Conservation (phyloP, 257 asterid genomes). For the Solanum etuberosum region DNA sequence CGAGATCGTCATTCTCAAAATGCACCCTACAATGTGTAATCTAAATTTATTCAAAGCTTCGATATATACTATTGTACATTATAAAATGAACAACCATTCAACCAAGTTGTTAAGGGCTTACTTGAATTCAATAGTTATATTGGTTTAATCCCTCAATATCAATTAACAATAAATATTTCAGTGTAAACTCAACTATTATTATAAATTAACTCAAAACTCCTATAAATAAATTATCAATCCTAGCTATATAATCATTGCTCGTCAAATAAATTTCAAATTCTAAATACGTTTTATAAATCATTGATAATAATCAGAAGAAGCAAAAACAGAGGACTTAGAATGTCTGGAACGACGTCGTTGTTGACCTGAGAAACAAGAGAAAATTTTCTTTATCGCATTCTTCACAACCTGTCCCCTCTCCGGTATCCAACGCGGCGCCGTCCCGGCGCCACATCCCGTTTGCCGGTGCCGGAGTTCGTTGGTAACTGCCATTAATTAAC, state of each 20-base stretch:
- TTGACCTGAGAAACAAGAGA: neutral
- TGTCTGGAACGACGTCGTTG: neutral
- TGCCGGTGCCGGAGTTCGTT: neutral
- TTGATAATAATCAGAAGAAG: neutral
- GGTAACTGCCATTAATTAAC: neutral
- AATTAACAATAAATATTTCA: neutral
- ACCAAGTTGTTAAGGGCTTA: neutral
- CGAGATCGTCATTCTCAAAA: neutral
- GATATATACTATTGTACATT: neutral
- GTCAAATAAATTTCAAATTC: neutral
- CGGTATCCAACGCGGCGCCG: slow-evolving; percentile 6
- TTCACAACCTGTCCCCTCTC: neutral
- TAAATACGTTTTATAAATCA: neutral
- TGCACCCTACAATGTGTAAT: no score
- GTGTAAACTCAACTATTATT: neutral
- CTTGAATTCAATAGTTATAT: neutral
- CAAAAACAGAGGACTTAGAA: neutral
- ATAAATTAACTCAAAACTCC: neutral
- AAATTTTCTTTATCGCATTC: neutral
- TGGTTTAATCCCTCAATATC: neutral
- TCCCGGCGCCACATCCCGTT: neutral
- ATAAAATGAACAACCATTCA: neutral
- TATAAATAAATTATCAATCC: neutral
- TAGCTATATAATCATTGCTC: neutral
- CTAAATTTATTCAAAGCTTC: neutral